These are phyloP conservation scores for Neurospora crassa DNA, from an alignment of 2,329 filamentous ascomycete species.

Conservation along the genomic window DNA sequence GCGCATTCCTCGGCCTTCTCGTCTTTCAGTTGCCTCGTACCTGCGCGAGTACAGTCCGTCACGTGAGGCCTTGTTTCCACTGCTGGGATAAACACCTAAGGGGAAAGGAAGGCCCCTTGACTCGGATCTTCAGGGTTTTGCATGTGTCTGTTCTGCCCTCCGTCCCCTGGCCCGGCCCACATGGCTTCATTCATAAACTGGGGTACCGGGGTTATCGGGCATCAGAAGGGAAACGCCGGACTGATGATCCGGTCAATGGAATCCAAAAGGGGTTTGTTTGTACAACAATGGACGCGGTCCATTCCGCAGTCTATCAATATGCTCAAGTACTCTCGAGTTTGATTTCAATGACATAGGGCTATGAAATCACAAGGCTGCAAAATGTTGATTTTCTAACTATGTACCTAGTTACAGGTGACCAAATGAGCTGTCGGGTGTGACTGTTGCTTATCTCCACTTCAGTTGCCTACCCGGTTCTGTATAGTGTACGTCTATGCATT, in stretches of 20 bases:
- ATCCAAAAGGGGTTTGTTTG: not conserved
- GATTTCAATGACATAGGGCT: not conserved
- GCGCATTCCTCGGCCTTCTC: not conserved
- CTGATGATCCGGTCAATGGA: not conserved
- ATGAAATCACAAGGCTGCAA: not conserved
- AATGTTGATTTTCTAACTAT: not conserved
- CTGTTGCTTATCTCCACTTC: not conserved
- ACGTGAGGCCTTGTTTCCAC: not conserved
- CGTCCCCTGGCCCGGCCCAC: not conserved
- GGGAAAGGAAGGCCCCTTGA: not conserved
- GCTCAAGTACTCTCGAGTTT: not conserved
- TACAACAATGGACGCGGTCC: not conserved
- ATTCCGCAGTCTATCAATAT: too few species aligned
- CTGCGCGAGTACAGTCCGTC: not conserved
- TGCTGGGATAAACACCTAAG: not conserved
- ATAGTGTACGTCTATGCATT: not conserved
- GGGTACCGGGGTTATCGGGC: not conserved
- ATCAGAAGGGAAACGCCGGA: not conserved
- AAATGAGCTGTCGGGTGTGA: not conserved
- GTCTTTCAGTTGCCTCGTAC: not conserved
- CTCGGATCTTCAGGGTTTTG: not conserved
- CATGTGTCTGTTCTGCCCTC: not conserved
- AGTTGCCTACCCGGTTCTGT: not conserved
- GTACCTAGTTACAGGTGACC: not conserved
- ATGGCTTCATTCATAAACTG: not conserved